Evolutionary conservation across 2,329 filamentous ascomycete species (phyloP), one percentile per base, ranked within the genome.

Genomic region (Pochonia chlamydosporia): DNA sequence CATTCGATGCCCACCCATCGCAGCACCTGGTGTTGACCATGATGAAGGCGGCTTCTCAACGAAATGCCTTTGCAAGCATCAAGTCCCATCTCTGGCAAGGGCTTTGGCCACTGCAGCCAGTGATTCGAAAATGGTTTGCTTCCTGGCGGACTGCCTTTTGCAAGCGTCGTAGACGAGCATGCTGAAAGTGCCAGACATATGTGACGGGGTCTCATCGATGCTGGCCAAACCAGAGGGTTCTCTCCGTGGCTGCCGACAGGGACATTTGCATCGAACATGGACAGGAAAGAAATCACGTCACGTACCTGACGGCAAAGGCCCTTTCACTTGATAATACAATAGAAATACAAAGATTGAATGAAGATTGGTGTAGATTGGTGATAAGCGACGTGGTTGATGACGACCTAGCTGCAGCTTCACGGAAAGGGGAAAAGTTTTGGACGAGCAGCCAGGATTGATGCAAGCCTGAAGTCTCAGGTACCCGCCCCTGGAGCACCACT

Each of bases 381-480:
- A 23, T 24, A 36, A 23, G 6, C 21, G 21, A 36, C 40, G 28
- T 24, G 13, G 31, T 43, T 39, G 44, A n/a, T n/a, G n/a, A n/a
- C n/a, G n/a, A 25, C 14, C 39, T 35, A 43, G 39, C 28, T 43
- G 39, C 28, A 35, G 11, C 26, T 36, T n/a, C 21, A 20, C 28
- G 35, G 30, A 48, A 61, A 52, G 51, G 53, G 51, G 49, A 56
- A 61, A 63, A 63, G 57, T 59, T 62, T 63, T 60, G 56, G 46
- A 18, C 5, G 30, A 5, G 16, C 37, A 35, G 52, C 49, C 51
- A 48, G 44, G 48, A 40, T 47, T 48, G 11, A 24, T 61, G 57
- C 52, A 49, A 53, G 63, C 63, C 63, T 64, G 60, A 65, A 59
- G 57, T 63, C 56, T 66, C 58, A 65, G 61, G 63, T 62, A 58